phyloP scores from a whole-genome alignment of 768 basidiomycete species.

The Russula virescens region DNA sequence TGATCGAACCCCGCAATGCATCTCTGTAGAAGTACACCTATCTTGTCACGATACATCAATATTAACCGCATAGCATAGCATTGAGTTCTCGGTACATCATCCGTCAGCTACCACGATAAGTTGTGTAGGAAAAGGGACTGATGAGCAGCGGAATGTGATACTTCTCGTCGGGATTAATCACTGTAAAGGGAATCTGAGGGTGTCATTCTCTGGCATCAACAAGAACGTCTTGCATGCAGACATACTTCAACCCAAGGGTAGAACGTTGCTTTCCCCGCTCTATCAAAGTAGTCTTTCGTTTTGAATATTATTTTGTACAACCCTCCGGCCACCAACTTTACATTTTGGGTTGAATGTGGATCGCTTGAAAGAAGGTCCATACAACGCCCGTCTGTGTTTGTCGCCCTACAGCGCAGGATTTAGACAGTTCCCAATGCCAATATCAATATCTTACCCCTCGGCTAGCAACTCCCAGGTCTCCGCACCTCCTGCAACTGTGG shows the following conservation, averaged over 20 bases:
- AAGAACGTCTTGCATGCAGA: not conserved
- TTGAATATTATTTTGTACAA: constrained; percentile 84
- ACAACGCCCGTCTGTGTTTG: constrained; percentile 81
- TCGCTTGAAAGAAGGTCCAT: constrained; percentile 59
- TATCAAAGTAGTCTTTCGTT: constrained; percentile 76
- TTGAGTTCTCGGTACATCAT: not conserved
- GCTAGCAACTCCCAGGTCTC: constrained; percentile 51
- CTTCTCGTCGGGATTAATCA: constrained; percentile 70
- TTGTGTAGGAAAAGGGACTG: constrained; percentile 88
- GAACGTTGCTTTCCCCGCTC: constrained; percentile 58
- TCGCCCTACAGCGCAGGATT: constrained; percentile 42
- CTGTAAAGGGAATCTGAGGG: constrained; percentile 62
- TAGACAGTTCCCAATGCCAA: constrained; percentile 3
- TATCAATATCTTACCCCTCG: constrained; percentile 43
- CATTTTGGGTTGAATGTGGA: constrained; percentile 39
- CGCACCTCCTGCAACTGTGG: constrained; percentile 29
- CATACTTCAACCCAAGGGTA: constrained; percentile 89
- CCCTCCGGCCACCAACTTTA: constrained; percentile 46
- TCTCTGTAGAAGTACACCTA: constrained; percentile 17
- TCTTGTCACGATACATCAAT: constrained; percentile 15
- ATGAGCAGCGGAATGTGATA: constrained; percentile 90
- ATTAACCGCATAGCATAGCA: constrained; percentile 10
- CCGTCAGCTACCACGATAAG: constrained; percentile 79
- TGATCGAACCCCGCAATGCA: constrained; percentile 5
- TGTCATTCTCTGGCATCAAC: not conserved